These are phyloP conservation scores for Podaxis sp. DNA, from an alignment of 768 basidiomycete species.

Conservation along the genomic window DNA sequence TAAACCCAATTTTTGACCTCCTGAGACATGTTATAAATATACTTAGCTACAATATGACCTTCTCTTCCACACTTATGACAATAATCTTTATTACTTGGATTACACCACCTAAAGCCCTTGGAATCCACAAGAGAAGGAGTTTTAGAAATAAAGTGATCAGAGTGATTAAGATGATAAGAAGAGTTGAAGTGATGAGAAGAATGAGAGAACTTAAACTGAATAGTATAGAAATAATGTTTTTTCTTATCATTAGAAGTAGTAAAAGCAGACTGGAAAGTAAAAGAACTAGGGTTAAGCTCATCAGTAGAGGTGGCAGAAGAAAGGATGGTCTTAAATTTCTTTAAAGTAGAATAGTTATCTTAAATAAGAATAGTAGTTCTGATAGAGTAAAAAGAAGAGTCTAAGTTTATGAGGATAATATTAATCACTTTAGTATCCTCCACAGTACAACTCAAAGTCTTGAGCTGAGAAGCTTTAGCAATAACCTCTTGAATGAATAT, in stretches of 20 bases:
- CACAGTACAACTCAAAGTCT: not conserved
- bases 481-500: not conserved
- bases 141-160: not conserved
- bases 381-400: not conserved
- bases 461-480: not conserved
- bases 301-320: not conserved
- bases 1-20: constrained; percentile 16
- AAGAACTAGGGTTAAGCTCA: too few relatives aligned
- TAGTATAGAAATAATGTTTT: too few relatives aligned
- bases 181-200: too few relatives aligned
- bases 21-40: constrained; percentile 19
- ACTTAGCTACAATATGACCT: constrained; percentile 17
- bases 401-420: not conserved
- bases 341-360: not conserved
- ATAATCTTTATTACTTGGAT: constrained; percentile 6
- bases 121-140: constrained; percentile 2
- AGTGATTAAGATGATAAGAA: too few relatives aligned
- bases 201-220: too few relatives aligned
- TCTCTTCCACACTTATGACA: constrained; percentile 18
- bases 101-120: constrained; percentile 17
- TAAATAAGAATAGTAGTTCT: not conserved
- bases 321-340: not conserved
- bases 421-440: not conserved
- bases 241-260: too few relatives aligned
- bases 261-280: too few relatives aligned